Base-by-base conservation (phyloP, 352 stramenopile species). In the Achlya hypogyna region DNA sequence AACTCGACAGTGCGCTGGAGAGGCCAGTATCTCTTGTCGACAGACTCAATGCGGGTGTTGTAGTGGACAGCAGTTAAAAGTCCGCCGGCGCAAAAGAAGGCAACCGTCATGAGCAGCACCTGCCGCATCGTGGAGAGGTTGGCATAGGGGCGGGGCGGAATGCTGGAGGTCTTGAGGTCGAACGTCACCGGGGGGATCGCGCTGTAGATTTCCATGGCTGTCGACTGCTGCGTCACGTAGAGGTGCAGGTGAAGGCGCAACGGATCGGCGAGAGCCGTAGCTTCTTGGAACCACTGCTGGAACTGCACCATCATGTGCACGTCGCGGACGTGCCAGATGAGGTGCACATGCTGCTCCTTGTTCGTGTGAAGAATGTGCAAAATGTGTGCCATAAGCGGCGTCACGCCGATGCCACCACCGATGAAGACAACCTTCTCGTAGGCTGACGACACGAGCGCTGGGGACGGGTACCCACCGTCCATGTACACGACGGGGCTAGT, bases 371-470 rank as follows among this genome's bases (percentile, higher is more conserved):
- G 63, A 40, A 93, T 89, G 66, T 93, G 81, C 12, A 91, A 69
- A 51, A 97, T 87, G 66, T 96, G 89, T 1, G 79, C 88, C 25
- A 78, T 79, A 25, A 88, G 87, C 1, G 81, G 81, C 31, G 84
- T 91, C 10, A 93, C 78, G 2, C 82, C 82, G 38, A 89, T 86
- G 40, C 84, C 82, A 8, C 78, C 82, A 9, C 76, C 77, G 18
- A 91, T 75, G 31, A 93, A 76, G 34, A 93, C 76, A 34, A 89
- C 72, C 20, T 84, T 78, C 1, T 76, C 70, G 65, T 87, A 88
- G 0, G 91, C 79, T 72, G 91, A 79, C 65, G 91, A 91, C 47
- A 87, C 78, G 51, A 89, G 81, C 34, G 84, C 89, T 81, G 90
- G 89, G 47, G 88, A 84, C 54, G 80, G 80, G 72, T 91, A 93